Evolutionary conservation across 2,329 filamentous ascomycete species (phyloP).

Genomic region (Cladosporium sphaerospermum): DNA sequence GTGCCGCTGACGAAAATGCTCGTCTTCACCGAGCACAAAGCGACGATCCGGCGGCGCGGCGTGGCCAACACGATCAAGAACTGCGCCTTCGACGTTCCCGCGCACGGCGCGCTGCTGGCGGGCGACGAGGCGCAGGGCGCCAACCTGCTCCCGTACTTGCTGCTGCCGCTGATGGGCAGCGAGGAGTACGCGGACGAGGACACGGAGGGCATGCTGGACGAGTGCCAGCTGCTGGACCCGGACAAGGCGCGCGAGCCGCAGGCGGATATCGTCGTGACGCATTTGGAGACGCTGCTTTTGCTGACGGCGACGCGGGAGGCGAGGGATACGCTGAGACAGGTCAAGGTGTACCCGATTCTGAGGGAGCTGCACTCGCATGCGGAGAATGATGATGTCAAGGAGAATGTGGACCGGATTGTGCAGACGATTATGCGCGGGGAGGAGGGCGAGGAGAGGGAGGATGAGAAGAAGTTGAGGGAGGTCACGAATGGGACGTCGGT

Average conservation of each 20-base stretch:
- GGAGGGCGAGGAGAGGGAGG: conserved; percentile 48
- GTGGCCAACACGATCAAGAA: conserved; percentile 97
- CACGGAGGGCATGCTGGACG: conserved; percentile 75
- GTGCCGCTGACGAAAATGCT: conserved; percentile 88
- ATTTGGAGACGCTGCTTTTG: conserved; percentile 81
- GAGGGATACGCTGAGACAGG: conserved; percentile 64
- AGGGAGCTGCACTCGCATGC: conserved; percentile 77
- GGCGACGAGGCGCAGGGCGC: conserved; percentile 56
- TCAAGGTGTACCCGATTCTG: conserved; percentile 84
- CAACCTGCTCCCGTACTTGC: conserved; percentile 78
- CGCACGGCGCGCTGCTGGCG: conserved; percentile 62
- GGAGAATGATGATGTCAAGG: conserved; percentile 70
- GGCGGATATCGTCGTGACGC: conserved; percentile 69
- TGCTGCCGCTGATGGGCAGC: conserved; percentile 79
- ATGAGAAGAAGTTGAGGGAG: conserved; percentile 37
- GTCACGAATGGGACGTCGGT: conserved; percentile 25
- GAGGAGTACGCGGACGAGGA: conserved; percentile 90
- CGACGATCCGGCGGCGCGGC: conserved; percentile 77
- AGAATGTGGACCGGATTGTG: conserved; percentile 82
- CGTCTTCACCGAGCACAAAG: conserved; percentile 89
- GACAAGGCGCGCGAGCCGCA: conserved; percentile 84
- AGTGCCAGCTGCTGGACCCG: conserved; percentile 80
- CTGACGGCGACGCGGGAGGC: conserved; percentile 72
- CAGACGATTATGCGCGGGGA: conserved; percentile 83
- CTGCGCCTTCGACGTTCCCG: conserved; percentile 70